Conservation (phyloP, 2,329 filamentous ascomycete genomes). For the Zymoseptoria passerinii region DNA sequence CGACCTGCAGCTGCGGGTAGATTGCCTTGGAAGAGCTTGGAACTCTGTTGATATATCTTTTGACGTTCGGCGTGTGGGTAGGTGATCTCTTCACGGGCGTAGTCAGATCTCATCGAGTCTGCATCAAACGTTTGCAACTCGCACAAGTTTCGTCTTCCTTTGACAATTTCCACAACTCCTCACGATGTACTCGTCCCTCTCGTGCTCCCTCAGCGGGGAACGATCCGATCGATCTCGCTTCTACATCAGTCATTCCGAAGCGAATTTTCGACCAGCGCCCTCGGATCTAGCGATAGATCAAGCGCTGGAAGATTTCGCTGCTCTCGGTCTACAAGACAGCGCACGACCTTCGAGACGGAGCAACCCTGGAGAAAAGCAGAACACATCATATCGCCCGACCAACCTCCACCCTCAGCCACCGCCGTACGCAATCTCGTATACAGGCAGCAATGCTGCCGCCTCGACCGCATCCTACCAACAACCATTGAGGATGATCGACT, state of each 20-base stretch:
- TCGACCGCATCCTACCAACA: not conserved
- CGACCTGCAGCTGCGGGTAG: not conserved
- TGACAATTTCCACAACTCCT: not conserved
- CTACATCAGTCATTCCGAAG: not conserved
- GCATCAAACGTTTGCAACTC: not conserved
- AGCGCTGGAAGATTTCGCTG: slow-evolving; percentile 4
- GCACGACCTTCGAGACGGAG: not conserved
- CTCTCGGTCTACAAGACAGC: not conserved
- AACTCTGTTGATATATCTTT: not conserved
- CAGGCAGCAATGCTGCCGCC: not conserved
- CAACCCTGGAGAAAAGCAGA: not conserved
- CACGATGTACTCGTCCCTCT: slow-evolving; percentile 4
- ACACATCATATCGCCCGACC: not conserved
- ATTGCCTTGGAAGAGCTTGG: not conserved
- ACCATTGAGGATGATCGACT: not conserved
- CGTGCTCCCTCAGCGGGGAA: slow-evolving; percentile 1
- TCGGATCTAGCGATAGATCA: slow-evolving; percentile 4
- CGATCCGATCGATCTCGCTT: slow-evolving; percentile 2
- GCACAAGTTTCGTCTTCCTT: not conserved
- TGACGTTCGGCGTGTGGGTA: not conserved
- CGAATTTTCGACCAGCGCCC: slow-evolving; percentile 1
- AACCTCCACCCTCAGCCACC: not conserved
- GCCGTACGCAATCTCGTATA: not conserved
- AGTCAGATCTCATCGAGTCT: not conserved
- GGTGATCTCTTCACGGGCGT: not conserved